Percentiles rank a stretch among this genome's conserved stretches.
These are phyloP conservation scores for Sarcodon aspratus DNA, from an alignment of 768 basidiomycete species.

Conservation along the genomic window DNA sequence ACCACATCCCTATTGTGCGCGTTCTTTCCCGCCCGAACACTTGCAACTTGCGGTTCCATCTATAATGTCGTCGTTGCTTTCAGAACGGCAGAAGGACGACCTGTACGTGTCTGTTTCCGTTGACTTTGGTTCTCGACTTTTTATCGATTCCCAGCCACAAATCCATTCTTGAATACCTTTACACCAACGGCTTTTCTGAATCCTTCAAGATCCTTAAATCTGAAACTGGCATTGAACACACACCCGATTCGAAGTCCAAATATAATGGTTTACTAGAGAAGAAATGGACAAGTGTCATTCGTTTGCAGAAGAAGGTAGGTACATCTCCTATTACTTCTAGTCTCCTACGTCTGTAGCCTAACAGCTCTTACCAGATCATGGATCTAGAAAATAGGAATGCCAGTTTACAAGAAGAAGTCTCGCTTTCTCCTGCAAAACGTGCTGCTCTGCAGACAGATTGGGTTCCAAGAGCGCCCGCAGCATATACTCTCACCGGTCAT, in stretches of 20 bases:
- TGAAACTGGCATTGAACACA: constrained; percentile 48
- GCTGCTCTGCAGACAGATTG: constrained; percentile 68
- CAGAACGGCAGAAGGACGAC: constrained; percentile 35
- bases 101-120: constrained; percentile 23
- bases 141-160: constrained; percentile 45
- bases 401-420: constrained; percentile 63
- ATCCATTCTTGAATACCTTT: constrained; percentile 71
- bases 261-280: constrained; percentile 85
- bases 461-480: constrained; percentile 79
- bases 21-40: too few species aligned
- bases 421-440: constrained; percentile 36
- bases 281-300: constrained; percentile 96
- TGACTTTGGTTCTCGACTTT: constrained; percentile 1
- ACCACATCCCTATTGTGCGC: too few species aligned
- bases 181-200: constrained; percentile 49
- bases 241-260: constrained; percentile 78
- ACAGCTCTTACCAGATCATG: constrained; percentile 60
- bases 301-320: constrained; percentile 86
- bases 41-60: not conserved
- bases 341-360: not conserved
- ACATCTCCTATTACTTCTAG: not conserved
- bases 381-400: constrained; percentile 83
- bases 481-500: constrained; percentile 69
- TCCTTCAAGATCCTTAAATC: constrained; percentile 50
- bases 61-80: constrained; percentile 28